phyloP scores from a whole-genome alignment of 345 rosid species.

The Erucastrum elatum region DNA sequence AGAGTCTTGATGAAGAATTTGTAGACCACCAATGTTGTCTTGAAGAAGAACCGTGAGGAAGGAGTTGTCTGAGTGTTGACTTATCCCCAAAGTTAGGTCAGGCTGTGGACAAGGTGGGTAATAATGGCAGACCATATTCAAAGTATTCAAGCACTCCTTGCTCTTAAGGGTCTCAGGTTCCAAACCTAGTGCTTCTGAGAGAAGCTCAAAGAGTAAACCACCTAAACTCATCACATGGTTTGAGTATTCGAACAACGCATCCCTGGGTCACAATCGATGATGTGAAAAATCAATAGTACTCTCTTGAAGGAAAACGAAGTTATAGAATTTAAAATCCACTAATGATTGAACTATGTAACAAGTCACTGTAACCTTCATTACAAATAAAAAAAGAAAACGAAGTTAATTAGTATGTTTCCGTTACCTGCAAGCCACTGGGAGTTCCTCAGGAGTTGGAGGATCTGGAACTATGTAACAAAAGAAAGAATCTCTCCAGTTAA shows the following conservation, averaged over 20 bases:
- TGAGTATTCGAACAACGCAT: slow-evolving; percentile 40
- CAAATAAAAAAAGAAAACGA: background rate
- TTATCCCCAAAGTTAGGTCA: slow-evolving; percentile 43
- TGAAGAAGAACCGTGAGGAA: slow-evolving; percentile 49
- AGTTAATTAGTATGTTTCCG: background rate
- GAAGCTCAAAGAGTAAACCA: slow-evolving; percentile 32
- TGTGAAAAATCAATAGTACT: background rate
- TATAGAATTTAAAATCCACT: background rate
- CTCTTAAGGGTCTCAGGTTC: slow-evolving; percentile 32
- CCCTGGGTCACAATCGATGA: slow-evolving; percentile 29
- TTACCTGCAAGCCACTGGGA: slow-evolving; percentile 53
- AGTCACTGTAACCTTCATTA: background rate
- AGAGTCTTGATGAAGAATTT: slow-evolving; percentile 41
- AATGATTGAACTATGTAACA: background rate
- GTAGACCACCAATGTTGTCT: slow-evolving; percentile 53
- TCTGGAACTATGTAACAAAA: slow-evolving; percentile 44
- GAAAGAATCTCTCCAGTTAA: slow-evolving; percentile 55
- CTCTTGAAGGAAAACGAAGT: background rate
- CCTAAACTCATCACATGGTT: slow-evolving; percentile 43
- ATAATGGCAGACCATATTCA: slow-evolving; percentile 39
- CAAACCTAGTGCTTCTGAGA: slow-evolving; percentile 49
- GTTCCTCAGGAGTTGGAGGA: slow-evolving; percentile 44
- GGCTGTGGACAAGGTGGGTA: slow-evolving; percentile 55
- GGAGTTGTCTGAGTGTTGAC: slow-evolving; percentile 36
- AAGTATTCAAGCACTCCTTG: slow-evolving; percentile 34